Conservation (phyloP, 2,329 filamentous ascomycete species). For the Xylariomycetidae sp. region DNA sequence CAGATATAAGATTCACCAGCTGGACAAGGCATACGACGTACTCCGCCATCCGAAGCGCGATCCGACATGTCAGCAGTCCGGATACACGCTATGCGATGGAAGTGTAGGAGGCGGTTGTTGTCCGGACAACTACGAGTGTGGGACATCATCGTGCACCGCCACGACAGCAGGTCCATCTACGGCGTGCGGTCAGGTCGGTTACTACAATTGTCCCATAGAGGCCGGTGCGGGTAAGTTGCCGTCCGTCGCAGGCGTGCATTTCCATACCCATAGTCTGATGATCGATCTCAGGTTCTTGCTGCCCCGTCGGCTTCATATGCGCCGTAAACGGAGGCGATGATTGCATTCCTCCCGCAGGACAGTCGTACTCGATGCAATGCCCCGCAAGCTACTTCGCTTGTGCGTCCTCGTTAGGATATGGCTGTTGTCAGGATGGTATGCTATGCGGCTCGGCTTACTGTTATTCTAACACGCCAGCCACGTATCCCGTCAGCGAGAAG, state of each 20-base stretch:
- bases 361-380: conserved; percentile 36
- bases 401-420: conserved; percentile 44
- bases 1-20: conserved; percentile 17
- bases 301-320: conserved; percentile 42
- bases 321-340: conserved; percentile 24
- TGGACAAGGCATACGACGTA: conserved; percentile 19
- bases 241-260: background rate
- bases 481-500: conserved; percentile 38
- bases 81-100: conserved; percentile 19
- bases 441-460: conserved; percentile 44
- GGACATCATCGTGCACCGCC: conserved; percentile 40
- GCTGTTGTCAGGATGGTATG: conserved; percentile 48
- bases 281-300: conserved; percentile 35
- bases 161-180: conserved; percentile 39
- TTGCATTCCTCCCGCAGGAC: conserved; percentile 43
- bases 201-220: conserved; percentile 36
- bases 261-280: background rate
- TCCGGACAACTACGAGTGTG: conserved; percentile 44
- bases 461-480: conserved; percentile 42
- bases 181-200: conserved; percentile 30
- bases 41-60: conserved; percentile 22
- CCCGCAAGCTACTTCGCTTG: conserved; percentile 42
- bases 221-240: conserved; percentile 22
- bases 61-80: conserved; percentile 13
- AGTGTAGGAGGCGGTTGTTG: conserved; percentile 40